These are phyloP conservation scores for Aureobasidium sp. DNA, from an alignment of 2,329 filamentous ascomycete species.

Conservation along the genomic window DNA sequence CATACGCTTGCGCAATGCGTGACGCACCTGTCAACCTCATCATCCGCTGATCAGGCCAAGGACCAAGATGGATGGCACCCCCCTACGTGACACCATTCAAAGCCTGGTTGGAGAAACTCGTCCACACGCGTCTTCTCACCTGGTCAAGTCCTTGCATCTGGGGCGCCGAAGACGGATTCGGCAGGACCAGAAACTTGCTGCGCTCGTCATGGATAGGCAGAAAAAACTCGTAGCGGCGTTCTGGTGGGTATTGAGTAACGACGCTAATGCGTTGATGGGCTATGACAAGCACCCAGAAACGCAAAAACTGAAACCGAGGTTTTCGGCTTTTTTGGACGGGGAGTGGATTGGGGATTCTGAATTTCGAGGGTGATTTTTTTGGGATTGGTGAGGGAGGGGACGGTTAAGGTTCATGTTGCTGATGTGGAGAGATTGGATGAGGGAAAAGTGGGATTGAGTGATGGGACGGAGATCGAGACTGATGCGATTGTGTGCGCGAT, in stretches of 20 bases:
- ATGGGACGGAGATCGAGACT: slow-evolving; percentile 38
- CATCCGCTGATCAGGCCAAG: slow-evolving; percentile 52
- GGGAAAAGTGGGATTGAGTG: slow-evolving; percentile 42
- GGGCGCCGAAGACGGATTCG: slow-evolving; percentile 57
- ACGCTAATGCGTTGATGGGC: slow-evolving; percentile 43
- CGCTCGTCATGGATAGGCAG: slow-evolving; percentile 53
- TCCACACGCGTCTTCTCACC: slow-evolving; percentile 59
- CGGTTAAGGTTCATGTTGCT: slow-evolving; percentile 50
- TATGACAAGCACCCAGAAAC: slow-evolving; percentile 39
- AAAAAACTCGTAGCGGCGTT: slow-evolving; percentile 48
- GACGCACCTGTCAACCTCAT: slow-evolving; percentile 51
- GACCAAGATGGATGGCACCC: slow-evolving; percentile 54
- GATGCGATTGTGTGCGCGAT: slow-evolving; percentile 51
- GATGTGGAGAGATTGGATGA: slow-evolving; percentile 46
- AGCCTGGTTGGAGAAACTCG: slow-evolving; percentile 60
- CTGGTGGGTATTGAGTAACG: slow-evolving; percentile 50
- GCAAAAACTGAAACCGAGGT: slow-evolving; percentile 37
- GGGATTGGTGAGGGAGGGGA: slow-evolving; percentile 47
- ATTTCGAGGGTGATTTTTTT: slow-evolving; percentile 52
- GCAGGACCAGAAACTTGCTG: slow-evolving; percentile 47
- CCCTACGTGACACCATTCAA: slow-evolving; percentile 60
- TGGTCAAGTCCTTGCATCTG: slow-evolving; percentile 72
- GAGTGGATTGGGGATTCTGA: slow-evolving; percentile 52
- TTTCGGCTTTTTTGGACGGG: slow-evolving; percentile 47
- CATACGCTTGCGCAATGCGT: slow-evolving; percentile 49